Base-by-base conservation (phyloP, 371 early-diverging fungal species). In the Mortierella sp. region DNA sequence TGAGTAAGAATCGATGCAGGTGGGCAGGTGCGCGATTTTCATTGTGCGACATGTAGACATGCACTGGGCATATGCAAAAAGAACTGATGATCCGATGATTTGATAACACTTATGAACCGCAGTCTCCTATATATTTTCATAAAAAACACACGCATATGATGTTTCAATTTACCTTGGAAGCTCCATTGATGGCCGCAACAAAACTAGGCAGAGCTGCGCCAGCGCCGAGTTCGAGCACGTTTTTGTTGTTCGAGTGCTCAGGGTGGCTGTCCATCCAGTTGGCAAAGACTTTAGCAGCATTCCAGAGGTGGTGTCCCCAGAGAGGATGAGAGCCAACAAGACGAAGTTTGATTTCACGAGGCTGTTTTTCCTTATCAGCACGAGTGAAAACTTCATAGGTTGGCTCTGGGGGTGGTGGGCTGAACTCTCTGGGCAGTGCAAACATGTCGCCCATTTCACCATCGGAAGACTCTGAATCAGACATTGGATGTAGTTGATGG, bases 231-330 rank as follows among this genome's bases (percentile, higher is more conserved):
- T 98, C 98, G 22, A 98, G 84, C 0, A 98, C 93, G 11, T 74
- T 83, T 74, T 94, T 95, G 57, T 86, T 86, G 9, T 73, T 58
- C 9, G 90, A 88, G 5, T 94, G 69, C 5, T 86, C 84, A 35
- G 90, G 90, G 71, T 90, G 83, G 37, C 75, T 58, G 69, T 97
- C 97, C 62, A 97, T 85, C 73, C 94, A 91, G 40, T 90, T 84
- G 28, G 96, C 93, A 87, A 96, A 90, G 45, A 90, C 89, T 73
- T 93, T 91, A 63, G 95, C 94, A 1, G 97, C 96, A 75, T 97
- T 97, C 97, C 97, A 97, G 60, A 97, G 87, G 62, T 93, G 87
- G 78, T 97, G 96, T 9, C 92, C 97, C 97, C 96, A 97, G 4
- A 97, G 86, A 24, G 94, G 93, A 76, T 95, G 96, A 3, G 92